These are phyloP conservation scores for Bonia amplexicaulis DNA, from an alignment of 176 grass and related monocot species.

Conservation along the genomic window DNA sequence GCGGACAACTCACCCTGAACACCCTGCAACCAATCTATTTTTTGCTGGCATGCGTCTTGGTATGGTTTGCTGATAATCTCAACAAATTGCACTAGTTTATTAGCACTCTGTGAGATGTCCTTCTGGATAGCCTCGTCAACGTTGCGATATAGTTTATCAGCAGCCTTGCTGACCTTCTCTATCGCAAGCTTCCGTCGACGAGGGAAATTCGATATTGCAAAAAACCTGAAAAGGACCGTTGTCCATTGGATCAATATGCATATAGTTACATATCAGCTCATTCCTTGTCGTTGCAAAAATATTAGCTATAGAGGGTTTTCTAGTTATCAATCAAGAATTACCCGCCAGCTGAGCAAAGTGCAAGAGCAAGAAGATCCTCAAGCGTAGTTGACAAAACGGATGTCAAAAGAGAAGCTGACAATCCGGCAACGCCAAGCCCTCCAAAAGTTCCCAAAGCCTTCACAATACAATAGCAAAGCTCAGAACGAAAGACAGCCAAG, in stretches of 20 bases:
- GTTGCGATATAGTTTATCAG: constrained; percentile 54
- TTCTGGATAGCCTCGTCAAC: constrained; percentile 76
- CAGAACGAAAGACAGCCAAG: neutral
- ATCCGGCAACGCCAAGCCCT: constrained; percentile 79
- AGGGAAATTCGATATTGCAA: constrained; percentile 87
- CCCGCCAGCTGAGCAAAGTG: constrained; percentile 86
- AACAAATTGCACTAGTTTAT: constrained; percentile 60
- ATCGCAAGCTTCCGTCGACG: constrained; percentile 50
- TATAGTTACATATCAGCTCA: neutral
- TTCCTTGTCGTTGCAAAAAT: constrained; percentile 11
- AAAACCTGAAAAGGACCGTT: constrained; percentile 34
- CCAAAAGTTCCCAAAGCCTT: constrained; percentile 93
- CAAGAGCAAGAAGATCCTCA: constrained; percentile 98
- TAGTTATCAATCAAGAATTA: constrained; percentile 48
- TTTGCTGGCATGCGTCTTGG: constrained; percentile 52
- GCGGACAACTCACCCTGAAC: constrained; percentile 57
- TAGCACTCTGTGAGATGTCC: constrained; percentile 52
- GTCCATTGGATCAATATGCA: neutral
- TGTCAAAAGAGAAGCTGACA: constrained; percentile 89
- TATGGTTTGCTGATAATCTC: constrained; percentile 70
- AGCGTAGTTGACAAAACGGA: constrained; percentile 81
- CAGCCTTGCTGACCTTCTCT: constrained; percentile 62
- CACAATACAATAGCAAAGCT: constrained; percentile 16
- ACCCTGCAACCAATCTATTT: constrained; percentile 55
- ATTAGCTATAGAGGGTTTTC: neutral